phyloP scores from a whole-genome alignment of 257 asterid genomes.

The Petunia axillaris region DNA sequence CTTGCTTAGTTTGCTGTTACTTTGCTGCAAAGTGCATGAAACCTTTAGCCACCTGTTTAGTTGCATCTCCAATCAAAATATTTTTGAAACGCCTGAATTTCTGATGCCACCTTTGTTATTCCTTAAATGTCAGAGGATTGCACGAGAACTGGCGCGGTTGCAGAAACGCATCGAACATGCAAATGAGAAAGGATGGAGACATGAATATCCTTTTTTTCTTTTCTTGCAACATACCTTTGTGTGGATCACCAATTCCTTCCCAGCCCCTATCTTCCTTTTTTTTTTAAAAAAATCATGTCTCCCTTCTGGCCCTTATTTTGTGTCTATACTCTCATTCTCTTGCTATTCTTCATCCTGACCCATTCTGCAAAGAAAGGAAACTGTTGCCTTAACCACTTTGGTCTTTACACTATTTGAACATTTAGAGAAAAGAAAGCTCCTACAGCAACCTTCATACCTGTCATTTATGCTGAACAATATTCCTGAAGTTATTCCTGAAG shows the following conservation, averaged over 20 bases:
- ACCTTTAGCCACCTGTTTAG: neutral
- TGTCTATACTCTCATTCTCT: neutral
- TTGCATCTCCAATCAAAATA: constrained; percentile 7
- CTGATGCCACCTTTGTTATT: constrained; percentile 6
- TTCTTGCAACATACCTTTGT: neutral
- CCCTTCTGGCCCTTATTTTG: neutral
- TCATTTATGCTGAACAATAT: neutral
- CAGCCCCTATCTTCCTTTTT: constrained; percentile 5
- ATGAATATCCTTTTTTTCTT: constrained; percentile 69
- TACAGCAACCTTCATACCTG: constrained; percentile 5
- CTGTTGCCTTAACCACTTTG: constrained; percentile 20
- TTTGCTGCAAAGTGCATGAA: neutral
- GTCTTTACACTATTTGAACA: constrained; percentile 11
- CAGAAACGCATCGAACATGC: constrained; percentile 53
- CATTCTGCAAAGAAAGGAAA: constrained; percentile 23
- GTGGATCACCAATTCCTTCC: constrained; percentile 7
- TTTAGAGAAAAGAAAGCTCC: constrained; percentile 8
- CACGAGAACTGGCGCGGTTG: constrained; percentile 58
- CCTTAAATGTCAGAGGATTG: constrained; percentile 62
- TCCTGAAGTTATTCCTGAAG: constrained; percentile 27
- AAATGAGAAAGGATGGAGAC: constrained; percentile 88
- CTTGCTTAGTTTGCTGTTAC: no score
- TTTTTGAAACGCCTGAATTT: neutral
- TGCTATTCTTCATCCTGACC: constrained; percentile 7
- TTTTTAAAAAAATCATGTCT: neutral